These are phyloP conservation scores for Abrus pulchellus DNA, from an alignment of 306 rosid genomes.

Conservation along the genomic window DNA sequence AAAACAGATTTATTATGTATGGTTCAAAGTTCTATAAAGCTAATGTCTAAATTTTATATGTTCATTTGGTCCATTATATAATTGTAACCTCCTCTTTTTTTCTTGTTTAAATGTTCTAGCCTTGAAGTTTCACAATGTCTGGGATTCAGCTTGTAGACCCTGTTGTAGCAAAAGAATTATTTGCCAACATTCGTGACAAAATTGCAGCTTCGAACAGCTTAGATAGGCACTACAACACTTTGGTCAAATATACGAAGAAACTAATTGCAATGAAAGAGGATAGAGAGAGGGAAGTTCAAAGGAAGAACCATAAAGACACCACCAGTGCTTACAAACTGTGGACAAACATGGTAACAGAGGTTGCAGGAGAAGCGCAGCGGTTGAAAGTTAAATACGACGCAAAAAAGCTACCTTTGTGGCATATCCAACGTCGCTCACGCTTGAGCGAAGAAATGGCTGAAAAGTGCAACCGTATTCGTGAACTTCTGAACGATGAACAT, in stretches of 20 bases:
- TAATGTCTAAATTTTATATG: not conserved
- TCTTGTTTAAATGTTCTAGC: not conserved
- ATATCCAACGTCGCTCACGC: not conserved
- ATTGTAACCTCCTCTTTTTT: not conserved
- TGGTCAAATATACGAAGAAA: not conserved
- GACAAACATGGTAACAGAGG: slow-evolving; percentile 30
- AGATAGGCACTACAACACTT: not conserved
- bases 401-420: not conserved
- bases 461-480: not conserved
- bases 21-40: not conserved
- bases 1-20: not conserved
- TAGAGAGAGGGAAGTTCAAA: slow-evolving; percentile 28
- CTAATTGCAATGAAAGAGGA: slow-evolving; percentile 37
- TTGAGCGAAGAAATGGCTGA: slow-evolving; percentile 18
- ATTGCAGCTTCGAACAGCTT: slow-evolving; percentile 20
- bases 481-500: slow-evolving; percentile 16
- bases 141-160: not conserved
- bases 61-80: not conserved
- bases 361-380: not conserved
- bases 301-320: slow-evolving; percentile 36
- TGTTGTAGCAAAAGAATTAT: not conserved
- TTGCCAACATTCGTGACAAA: not conserved
- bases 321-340: slow-evolving; percentile 39
- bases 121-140: slow-evolving; percentile 20
- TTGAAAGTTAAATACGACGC: slow-evolving; percentile 9